A percentile compares a stretch with the other conserved stretches of the same genome.
phyloP scores from a whole-genome alignment of 768 basidiomycete species.

The Macrolepiota fuliginosa region DNA sequence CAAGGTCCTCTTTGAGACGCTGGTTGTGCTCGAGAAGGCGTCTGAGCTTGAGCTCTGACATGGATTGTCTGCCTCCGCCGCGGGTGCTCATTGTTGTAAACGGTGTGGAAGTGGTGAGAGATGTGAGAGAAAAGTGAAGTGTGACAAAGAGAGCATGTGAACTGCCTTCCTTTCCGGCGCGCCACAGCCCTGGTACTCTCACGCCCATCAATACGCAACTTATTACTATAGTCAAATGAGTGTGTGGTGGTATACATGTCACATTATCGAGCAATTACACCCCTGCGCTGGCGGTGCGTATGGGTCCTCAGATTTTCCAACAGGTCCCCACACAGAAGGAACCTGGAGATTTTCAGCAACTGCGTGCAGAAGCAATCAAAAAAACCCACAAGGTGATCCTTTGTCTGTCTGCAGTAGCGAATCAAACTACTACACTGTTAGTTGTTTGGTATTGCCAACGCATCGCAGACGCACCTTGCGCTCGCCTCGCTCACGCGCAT shows the following conservation, averaged over 20 bases:
- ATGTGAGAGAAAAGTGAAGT: slow-evolving; percentile 9
- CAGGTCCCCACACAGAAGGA: slow-evolving; percentile 92
- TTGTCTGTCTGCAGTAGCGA: slow-evolving; percentile 90
- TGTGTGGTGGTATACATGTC: slow-evolving; percentile 21
- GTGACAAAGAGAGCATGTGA: slow-evolving; percentile 7
- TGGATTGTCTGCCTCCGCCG: slow-evolving; percentile 73
- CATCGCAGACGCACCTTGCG: slow-evolving; percentile 56
- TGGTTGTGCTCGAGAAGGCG: slow-evolving; percentile 94
- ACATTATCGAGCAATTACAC: slow-evolving; percentile 74
- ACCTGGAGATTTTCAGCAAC: slow-evolving; percentile 44
- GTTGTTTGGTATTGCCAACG: slow-evolving; percentile 1
- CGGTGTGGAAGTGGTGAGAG: slow-evolving; percentile 13
- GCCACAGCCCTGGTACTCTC: slow-evolving; percentile 4
- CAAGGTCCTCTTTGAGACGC: slow-evolving; percentile 85
- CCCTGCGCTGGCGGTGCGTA: slow-evolving; percentile 81
- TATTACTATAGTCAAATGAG: not conserved
- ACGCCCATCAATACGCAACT: not conserved
- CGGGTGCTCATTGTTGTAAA: slow-evolving; percentile 51
- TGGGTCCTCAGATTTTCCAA: slow-evolving; percentile 88
- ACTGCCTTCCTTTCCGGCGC: slow-evolving; percentile 9
- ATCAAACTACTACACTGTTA: slow-evolving; percentile 61
- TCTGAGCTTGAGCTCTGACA: slow-evolving; percentile 97
- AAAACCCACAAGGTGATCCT: slow-evolving; percentile 79
- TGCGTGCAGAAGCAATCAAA: not conserved
- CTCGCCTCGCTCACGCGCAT: slow-evolving; percentile 91